phyloP scores from a whole-genome alignment of 768 basidiomycete genomes.

The Podaxis rugospora region DNA sequence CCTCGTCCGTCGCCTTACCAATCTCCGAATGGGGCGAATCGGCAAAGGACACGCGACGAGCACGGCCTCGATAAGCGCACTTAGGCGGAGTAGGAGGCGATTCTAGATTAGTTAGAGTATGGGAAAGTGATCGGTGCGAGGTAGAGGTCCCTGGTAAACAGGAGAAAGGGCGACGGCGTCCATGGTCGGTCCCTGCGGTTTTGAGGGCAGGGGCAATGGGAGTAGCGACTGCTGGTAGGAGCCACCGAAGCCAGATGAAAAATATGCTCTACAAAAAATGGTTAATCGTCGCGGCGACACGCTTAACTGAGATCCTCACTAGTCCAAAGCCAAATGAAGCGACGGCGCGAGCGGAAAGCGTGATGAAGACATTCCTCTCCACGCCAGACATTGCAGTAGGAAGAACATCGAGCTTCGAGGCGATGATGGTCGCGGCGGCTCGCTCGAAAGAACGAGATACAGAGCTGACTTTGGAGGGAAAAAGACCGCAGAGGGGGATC shows the following conservation, averaged over 20 bases:
- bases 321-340: constrained; percentile 34
- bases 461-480: background rate
- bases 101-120: constrained; percentile 12
- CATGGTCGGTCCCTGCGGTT: background rate
- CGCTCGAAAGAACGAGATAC: background rate
- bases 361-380: constrained; percentile 21
- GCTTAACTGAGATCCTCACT: constrained; percentile 22
- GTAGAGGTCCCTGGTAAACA: background rate
- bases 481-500: background rate
- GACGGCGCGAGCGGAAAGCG: constrained; percentile 28
- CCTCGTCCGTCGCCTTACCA: background rate
- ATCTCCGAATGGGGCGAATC: constrained; percentile 15
- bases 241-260: constrained; percentile 39
- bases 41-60: constrained; percentile 28
- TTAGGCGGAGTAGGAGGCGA: constrained; percentile 19
- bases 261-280: constrained; percentile 33
- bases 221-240: constrained; percentile 22
- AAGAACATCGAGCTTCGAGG: constrained; percentile 9
- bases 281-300: background rate
- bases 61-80: constrained; percentile 12
- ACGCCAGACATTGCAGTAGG: constrained; percentile 12
- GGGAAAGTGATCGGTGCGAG: background rate
- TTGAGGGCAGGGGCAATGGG: background rate
- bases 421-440: constrained; percentile 1
- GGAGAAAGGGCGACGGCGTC: constrained; percentile 13